phyloP scores from a whole-genome alignment of 805 yeast species.

The Saccharomycopsis sp. region DNA sequence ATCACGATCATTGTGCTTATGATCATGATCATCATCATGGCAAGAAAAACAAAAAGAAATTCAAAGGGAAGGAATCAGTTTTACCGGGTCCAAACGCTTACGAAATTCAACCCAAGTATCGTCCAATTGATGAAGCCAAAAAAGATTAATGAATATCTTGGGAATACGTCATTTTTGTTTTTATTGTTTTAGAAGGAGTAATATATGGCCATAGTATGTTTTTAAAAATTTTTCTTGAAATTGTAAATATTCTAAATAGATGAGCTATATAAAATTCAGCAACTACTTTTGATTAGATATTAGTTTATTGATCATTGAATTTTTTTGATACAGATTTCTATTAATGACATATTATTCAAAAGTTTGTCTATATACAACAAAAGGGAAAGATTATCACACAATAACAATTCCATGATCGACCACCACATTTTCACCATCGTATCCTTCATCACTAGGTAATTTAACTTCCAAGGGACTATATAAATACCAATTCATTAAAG shows the following conservation, averaged over 20 bases:
- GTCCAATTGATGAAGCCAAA: slow-evolving; percentile 7
- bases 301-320: background rate
- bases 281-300: too few species aligned
- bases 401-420: slow-evolving; percentile 36
- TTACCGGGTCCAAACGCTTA: slow-evolving; percentile 66
- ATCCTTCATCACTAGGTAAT: slow-evolving; percentile 48
- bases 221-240: too few species aligned
- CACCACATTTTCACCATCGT: slow-evolving; percentile 28
- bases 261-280: too few species aligned
- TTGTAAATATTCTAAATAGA: too few species aligned
- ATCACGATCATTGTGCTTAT: slow-evolving; percentile 5
- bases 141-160: too few species aligned
- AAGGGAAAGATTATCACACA: slow-evolving; percentile 22
- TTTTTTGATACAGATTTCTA: background rate
- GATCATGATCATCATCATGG: slow-evolving; percentile 18
- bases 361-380: background rate
- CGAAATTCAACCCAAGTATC: slow-evolving; percentile 70
- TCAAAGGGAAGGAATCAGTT: background rate
- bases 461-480: slow-evolving; percentile 65
- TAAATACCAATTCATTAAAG: slow-evolving; percentile 85
- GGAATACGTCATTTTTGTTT: background rate
- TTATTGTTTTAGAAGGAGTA: background rate
- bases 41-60: slow-evolving; percentile 12
- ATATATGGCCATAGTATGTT: too few species aligned
- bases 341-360: background rate